Base-by-base conservation (phyloP, 192 early-diverging fungal species). In the Lobosporangium transversale region DNA sequence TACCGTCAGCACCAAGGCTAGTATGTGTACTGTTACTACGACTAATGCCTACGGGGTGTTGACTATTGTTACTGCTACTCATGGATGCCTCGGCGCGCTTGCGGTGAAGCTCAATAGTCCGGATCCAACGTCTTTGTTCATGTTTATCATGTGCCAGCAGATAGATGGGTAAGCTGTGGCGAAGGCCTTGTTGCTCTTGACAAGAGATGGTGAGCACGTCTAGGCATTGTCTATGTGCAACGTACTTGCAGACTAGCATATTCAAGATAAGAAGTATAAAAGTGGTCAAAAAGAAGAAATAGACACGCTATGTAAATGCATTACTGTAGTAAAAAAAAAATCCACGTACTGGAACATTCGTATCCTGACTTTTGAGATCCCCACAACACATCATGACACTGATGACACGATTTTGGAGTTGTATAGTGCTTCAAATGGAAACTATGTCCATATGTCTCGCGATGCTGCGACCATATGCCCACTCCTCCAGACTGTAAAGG, bases 351-450 rank as follows among this genome's bases (percentile, higher is more conserved):
- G 2, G 58, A 51, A 21, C 73, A 76, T 27, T 76, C 73, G 65
- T 76, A 76, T 0, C 73, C 73, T 2, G 73, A 67, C 43, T 76
- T 76, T 62, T 76, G 73, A 2, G 73, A 76, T 14, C 73, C 73
- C 73, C 73, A 76, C 17, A 76, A 48, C n/a, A 76, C 73, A 58
- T 76, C 73, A 23, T 76, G 73, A 29, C 73, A 76, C 26, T 76
- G 73, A 31, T 76, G 73, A 23, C 73, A 76, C 8, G 73, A 76
- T 18, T 76, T 76, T 20, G 73, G 73, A 3, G 60, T 62, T 0
- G 73, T 60, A 17, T 76, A 76, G 44, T 76, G 57, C 24, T 62
- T 61, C 18, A 76, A 57, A 24, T 76, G 58, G 59, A 76, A 76
- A 0, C 20, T 50, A 23, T 76, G 73, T 20, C 73, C 73, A 67